Base-by-base conservation (phyloP, 2,329 filamentous ascomycete species). In the Diplocarpon mali region DNA sequence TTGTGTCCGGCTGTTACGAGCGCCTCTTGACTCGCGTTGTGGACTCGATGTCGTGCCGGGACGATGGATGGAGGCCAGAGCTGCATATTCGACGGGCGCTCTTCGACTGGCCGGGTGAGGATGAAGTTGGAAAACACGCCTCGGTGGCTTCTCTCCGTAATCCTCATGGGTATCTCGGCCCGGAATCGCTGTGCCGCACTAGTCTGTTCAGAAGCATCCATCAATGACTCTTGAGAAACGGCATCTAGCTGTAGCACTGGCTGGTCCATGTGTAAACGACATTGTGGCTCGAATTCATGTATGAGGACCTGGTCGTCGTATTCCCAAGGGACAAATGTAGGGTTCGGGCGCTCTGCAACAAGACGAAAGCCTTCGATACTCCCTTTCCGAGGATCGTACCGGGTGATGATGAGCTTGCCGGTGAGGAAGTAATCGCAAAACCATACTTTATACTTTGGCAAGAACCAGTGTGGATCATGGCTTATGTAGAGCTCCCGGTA, bases 381-480 rank as follows among this genome's bases (percentile, higher is more conserved):
- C 13, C 81, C 83, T 35, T 76, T 71, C 3, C 75, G 66, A 37
- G 78, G 74, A 59, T 95, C 79, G 58, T 88, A 95, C 11, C 84
- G 78, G n/a, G 75, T 72, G 32, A 95, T 59, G 20, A 94, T 71
- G 35, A 95, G 64, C 59, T 83, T 83, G 0, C 89, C 89, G 1
- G 75, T 80, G 38, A 86, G 71, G 27, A 80, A 73, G 2, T 70
- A 72, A 62, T 95, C 86, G 47, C 78, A 76, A 58, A 95, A 90
- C 89, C 89, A 95, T 51, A 95, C 69, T 63, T 85, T 89, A 60
- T 85, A 71, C 41, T 75, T 78, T 0, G 85, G 72, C 1, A 95
- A 69, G 57, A 94, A 95, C 89, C 89, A 95, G 56, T 81, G 78
- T 0, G 83, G 81, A 51, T 92, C 75, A 60, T 92, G 84, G 15